These are phyloP conservation scores for Amorphotheca resinae DNA, from an alignment of 495 filamentous ascomycete species.

Conservation along the genomic window DNA sequence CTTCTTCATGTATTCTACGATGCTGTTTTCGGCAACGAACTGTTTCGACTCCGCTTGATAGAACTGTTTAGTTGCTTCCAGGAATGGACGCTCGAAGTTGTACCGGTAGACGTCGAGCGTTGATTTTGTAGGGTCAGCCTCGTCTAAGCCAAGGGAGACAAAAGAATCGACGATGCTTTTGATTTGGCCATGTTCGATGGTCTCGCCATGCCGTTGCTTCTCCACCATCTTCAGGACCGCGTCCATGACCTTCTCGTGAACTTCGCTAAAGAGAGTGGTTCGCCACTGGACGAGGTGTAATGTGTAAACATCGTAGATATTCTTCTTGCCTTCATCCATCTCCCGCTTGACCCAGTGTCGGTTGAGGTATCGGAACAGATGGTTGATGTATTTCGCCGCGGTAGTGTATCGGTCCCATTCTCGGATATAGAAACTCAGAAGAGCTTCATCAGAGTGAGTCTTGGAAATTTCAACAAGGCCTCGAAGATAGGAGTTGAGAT, in stretches of 20 bases:
- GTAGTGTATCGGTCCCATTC: conserved; percentile 95
- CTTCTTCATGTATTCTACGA: conserved; percentile 99
- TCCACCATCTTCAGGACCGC: conserved; percentile 92
- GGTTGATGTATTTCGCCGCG: conserved; percentile 92
- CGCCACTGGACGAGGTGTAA: conserved; percentile 92
- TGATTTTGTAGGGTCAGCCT: conserved; percentile 82
- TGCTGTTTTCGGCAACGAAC: conserved; percentile 92
- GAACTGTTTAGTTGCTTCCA: conserved; percentile 70
- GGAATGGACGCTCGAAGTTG: conserved; percentile 87
- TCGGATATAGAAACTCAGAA: conserved; percentile 88
- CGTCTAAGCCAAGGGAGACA: conserved; percentile 88
- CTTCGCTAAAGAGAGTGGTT: conserved; percentile 71
- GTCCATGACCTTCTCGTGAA: conserved; percentile 83
- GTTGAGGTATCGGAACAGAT: conserved; percentile 94
- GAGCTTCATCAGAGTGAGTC: conserved; percentile 73
- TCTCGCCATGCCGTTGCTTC: conserved; percentile 95
- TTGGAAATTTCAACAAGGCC: conserved; percentile 55
- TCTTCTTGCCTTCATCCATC: conserved; percentile 98
- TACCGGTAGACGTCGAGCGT: conserved; percentile 88
- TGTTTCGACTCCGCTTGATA: conserved; percentile 87
- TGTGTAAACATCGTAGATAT: conserved; percentile 96
- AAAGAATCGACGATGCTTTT: conserved; percentile 97
- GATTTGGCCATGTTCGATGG: conserved; percentile 92
- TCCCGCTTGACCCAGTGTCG: conserved; percentile 98
- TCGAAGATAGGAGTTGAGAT: conserved; percentile 64